Evolutionary conservation across 73 alveolate genomes (phyloP), one percentile per base, ranked within the genome.

Genomic region (Paramecium octaurelia): DNA sequence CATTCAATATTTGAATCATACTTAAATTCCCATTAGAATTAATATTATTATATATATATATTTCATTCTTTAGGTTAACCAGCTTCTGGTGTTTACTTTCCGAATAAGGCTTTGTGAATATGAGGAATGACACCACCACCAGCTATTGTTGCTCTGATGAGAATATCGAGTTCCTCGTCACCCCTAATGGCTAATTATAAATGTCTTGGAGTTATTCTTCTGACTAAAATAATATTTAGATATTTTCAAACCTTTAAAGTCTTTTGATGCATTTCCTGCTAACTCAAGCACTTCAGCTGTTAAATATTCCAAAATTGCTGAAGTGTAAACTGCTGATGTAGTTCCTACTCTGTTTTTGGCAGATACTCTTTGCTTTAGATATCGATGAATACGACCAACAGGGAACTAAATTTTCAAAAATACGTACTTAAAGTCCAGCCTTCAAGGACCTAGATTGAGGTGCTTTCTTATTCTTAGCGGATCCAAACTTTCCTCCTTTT

Each of bases 101-200:
- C 85, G 54, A 94, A 44, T 54, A 94, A 97, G 24, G 98, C 95
- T 95, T 98, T 98, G 95, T 98, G 99, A 84, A 98, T 97, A 95
- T 98, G 99, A 14, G 99, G 99, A 92, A 98, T 98, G 92, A 98
- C 99, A 58, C 99, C 99, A 94, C 99, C 99, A 59, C 99, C 99
- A 76, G 99, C 99, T 80, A 98, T 98, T 70, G 99, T 98, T 86
- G 99, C 99, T 95, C 96, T 97, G 92, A 98, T 96, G 77, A 98
- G 93, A 58, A 97, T 95, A 93, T 98, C 99, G 8, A 98, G 97
- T 92, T 97, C 99, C 92, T 98, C 99, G 88, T 98, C 99, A 35
- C 99, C 99, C 96, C 99, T 97, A 80, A 98, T 98, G 23, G 99
- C 99, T 70, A 98, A 94, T 93, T 96, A 97, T 40, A 98, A 93